A percentile compares a stretch with the other conserved stretches of the same genome.
These are phyloP conservation scores for Kwoniella sp. DNA, from an alignment of 768 basidiomycete species.

Conservation along the genomic window DNA sequence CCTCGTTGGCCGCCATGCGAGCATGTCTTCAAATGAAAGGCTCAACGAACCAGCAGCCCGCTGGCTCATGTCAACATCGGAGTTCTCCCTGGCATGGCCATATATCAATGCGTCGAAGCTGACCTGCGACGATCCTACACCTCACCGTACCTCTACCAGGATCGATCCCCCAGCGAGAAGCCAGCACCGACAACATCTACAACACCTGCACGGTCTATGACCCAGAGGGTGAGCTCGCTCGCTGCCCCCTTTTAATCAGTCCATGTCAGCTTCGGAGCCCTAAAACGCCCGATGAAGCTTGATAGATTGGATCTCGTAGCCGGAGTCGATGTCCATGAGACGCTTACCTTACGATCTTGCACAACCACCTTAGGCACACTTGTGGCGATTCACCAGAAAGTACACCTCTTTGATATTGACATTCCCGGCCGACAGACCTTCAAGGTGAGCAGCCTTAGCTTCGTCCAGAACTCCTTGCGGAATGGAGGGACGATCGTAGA, in stretches of 20 bases:
- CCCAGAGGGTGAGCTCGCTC: slow-evolving; percentile 57
- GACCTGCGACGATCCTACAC: not conserved
- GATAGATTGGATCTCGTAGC: too few species aligned
- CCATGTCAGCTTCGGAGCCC: too few species aligned
- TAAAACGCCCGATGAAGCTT: too few species aligned
- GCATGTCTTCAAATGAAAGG: too few species aligned
- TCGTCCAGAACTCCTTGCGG: not conserved
- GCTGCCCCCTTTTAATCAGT: not conserved
- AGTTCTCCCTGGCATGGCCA: not conserved
- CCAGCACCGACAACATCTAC: slow-evolving; percentile 67
- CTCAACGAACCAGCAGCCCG: too few species aligned
- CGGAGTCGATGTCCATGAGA: too few species aligned
- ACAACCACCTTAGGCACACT: slow-evolving; percentile 66
- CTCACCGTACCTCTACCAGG: too few species aligned
- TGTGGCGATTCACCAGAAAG: slow-evolving; percentile 84
- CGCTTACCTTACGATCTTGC: too few species aligned
- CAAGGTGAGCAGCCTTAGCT: slow-evolving; percentile 37
- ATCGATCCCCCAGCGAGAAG: slow-evolving; percentile 85
- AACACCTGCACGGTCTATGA: slow-evolving; percentile 93
- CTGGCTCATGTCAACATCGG: too few species aligned
- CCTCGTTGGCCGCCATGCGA: too few species aligned
- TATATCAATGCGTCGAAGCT: not conserved
- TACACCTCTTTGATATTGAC: slow-evolving; percentile 97
- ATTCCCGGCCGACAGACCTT: slow-evolving; percentile 61
- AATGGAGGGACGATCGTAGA: too few species aligned